Evolutionary conservation across 2,329 filamentous ascomycete genomes (phyloP).

Genomic region (Tolypocladium nubicola): DNA sequence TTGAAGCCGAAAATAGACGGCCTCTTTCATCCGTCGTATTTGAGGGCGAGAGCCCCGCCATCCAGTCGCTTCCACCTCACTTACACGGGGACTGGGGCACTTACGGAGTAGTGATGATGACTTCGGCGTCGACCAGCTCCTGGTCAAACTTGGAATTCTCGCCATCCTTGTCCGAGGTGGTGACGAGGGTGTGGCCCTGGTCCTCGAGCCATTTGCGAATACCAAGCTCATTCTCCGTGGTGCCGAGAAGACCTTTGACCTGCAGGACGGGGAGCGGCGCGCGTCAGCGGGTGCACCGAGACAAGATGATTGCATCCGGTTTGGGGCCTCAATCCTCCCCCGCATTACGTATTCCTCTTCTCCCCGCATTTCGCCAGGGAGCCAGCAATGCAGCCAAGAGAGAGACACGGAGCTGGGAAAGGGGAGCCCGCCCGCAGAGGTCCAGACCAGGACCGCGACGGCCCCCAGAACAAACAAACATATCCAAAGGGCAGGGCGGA

Average conservation of each 20-base stretch:
- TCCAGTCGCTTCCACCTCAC: background rate
- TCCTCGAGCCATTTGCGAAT: slow-evolving; percentile 96
- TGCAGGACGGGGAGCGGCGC: slow-evolving; percentile 14
- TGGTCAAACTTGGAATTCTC: slow-evolving; percentile 88
- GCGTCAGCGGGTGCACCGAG: background rate
- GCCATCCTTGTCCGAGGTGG: slow-evolving; percentile 95
- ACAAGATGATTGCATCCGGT: background rate
- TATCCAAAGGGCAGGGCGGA: slow-evolving; percentile 1
- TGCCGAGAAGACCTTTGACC: slow-evolving; percentile 78
- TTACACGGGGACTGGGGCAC: slow-evolving; percentile 10
- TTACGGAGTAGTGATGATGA: slow-evolving; percentile 98
- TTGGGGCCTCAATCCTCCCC: background rate
- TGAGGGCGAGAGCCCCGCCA: background rate
- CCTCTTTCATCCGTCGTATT: background rate
- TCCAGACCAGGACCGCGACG: background rate
- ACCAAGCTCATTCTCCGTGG: slow-evolving; percentile 96
- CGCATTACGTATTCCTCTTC: slow-evolving; percentile 3
- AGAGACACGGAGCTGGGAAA: background rate
- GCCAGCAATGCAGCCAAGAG: background rate
- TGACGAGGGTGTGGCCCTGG: slow-evolving; percentile 90
- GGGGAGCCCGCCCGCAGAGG: background rate
- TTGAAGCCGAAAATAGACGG: background rate
- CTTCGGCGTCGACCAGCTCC: slow-evolving; percentile 90
- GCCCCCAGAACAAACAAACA: background rate
- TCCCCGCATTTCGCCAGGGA: background rate